Percentiles rank a stretch among this genome's conserved stretches.
phyloP scores from a whole-genome alignment of 2,329 filamentous ascomycete species.

The Aureobasidium namibiae region DNA sequence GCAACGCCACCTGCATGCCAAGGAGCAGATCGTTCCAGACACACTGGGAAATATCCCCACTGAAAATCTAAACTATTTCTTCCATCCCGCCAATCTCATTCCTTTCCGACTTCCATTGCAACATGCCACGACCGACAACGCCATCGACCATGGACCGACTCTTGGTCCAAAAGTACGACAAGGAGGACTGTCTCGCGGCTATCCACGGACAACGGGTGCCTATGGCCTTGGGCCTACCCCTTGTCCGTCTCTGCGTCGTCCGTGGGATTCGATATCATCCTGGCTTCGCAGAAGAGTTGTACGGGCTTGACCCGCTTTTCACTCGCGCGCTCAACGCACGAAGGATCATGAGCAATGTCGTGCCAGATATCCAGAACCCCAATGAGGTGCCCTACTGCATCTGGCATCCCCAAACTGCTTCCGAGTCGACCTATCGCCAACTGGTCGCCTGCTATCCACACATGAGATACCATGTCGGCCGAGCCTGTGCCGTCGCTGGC shows the following conservation, averaged over 20 bases:
- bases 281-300: constrained; percentile 15
- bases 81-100: no score
- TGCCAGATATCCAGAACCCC: constrained; percentile 23
- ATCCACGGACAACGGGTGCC: constrained; percentile 1
- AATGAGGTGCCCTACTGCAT: constrained; percentile 33
- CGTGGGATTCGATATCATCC: constrained; percentile 17
- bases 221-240: neutral
- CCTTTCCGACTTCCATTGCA: no score
- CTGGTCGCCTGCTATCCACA: constrained; percentile 26
- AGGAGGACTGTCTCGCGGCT: neutral
- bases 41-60: no score
- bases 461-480: constrained; percentile 30
- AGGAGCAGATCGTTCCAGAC: no score
- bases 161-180: neutral
- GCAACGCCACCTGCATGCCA: no score
- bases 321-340: constrained; percentile 27
- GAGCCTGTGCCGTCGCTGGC: constrained; percentile 34
- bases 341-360: constrained; percentile 29
- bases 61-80: no score
- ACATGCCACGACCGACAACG: no score
- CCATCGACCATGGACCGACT: no score
- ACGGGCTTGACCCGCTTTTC: constrained; percentile 9
- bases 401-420: constrained; percentile 32
- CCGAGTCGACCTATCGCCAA: constrained; percentile 29
- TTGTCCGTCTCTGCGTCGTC: constrained; percentile 3